Evolutionary conservation across 352 stramenopile genomes (phyloP), one percentile per base, ranked within the genome.

Genomic region (Phytophthora colocasiae): DNA sequence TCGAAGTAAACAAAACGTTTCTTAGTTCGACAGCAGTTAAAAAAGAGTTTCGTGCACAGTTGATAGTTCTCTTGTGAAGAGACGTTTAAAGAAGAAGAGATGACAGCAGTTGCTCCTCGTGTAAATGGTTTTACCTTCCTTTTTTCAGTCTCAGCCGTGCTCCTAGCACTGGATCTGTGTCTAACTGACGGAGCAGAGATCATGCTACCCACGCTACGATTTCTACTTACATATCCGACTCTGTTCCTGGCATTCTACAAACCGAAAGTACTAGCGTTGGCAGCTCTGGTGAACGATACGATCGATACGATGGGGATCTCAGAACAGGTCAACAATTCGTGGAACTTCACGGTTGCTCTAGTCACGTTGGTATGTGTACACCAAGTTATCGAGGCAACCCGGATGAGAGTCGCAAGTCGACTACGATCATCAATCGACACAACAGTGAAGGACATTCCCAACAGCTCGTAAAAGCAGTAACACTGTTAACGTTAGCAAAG

Each of bases 221-320:
- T 78, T 27, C 11, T 74, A 5, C 19, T 50, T 2, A 50, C 59
- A 32, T 80, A 83, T 34, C 61, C 59, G 38, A 34, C 58, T 19
- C 65, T 63, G 17, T 80, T 83, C 43, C 27, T 72, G 24, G 53
- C 29, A 31, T 83, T 66, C 58, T 83, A 83, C 56, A 32, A 49
- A 15, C 68, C 75, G 8, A 83, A 83, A 57, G 48, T 78, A 19
- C 34, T 46, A 26, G 17, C 24, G 15, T 46, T 71, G 7, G 17
- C 22, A 14, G 22, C 31, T 15, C 17, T 61, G 6, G 11, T 50
- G 15, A 47, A 64, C 10, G 9, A 62, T 45, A 10, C 47, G 4
- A 17, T 49, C 5, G 54, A 75, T 10, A n/a, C 58, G 41, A 17
- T 73, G 7, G 66, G 71, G 3, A 47, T 75, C 26, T 63, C 57